A percentile compares a stretch with the other conserved stretches of the same genome.
These are phyloP conservation scores for Kazachstania viticola DNA, from an alignment of 805 yeast genomes.

Conservation along the genomic window DNA sequence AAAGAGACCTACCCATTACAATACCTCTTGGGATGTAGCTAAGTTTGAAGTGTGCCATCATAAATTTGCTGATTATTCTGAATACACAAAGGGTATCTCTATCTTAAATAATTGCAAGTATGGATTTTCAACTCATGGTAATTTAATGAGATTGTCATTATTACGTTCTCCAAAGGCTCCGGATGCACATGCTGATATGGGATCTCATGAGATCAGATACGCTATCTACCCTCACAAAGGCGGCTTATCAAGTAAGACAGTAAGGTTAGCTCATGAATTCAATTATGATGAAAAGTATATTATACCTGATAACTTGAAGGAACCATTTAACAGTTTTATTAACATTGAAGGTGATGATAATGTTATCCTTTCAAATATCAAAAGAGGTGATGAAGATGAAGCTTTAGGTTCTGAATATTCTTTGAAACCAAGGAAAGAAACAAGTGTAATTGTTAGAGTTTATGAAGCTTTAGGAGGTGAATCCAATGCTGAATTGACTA, in stretches of 20 bases:
- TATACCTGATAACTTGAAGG: constrained; percentile 9
- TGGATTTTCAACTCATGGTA: constrained; percentile 93
- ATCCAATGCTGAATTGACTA: constrained; percentile 39
- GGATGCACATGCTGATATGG: constrained; percentile 92
- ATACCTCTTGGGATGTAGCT: constrained; percentile 93
- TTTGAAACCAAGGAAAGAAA: constrained; percentile 33
- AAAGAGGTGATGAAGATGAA: constrained; percentile 79
- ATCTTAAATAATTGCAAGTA: constrained; percentile 76
- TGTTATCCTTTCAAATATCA: constrained; percentile 62
- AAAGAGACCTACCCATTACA: constrained; percentile 85
- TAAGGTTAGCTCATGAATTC: constrained; percentile 67
- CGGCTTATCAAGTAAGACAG: constrained; percentile 47
- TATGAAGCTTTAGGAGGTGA: constrained; percentile 86
- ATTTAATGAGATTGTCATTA: constrained; percentile 72
- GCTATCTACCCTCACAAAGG: constrained; percentile 80
- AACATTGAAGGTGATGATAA: constrained; percentile 39
- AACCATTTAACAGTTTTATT: constrained; percentile 23
- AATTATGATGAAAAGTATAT: constrained; percentile 38
- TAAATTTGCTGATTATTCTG: constrained; percentile 86
- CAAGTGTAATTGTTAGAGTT: constrained; percentile 55
- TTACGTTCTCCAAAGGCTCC: constrained; percentile 91
- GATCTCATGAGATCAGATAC: constrained; percentile 68
- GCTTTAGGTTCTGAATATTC: constrained; percentile 38
- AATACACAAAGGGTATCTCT: constrained; percentile 75
- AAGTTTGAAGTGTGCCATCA: constrained; percentile 94